Evolutionary conservation across 2,329 filamentous ascomycete species (phyloP).

Genomic region (Fusarium marasasianum): DNA sequence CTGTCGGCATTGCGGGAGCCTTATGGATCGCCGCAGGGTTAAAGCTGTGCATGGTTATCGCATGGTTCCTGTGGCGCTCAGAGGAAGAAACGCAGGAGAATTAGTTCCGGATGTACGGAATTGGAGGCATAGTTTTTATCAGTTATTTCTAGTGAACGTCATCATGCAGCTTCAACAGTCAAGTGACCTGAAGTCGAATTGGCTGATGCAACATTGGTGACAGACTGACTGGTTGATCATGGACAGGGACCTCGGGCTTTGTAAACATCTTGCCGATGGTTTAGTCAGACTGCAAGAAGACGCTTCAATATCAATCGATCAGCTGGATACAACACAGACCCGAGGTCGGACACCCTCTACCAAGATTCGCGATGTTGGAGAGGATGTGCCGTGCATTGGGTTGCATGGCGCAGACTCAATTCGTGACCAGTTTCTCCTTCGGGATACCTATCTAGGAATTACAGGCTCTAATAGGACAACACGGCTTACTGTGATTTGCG

Average conservation of each 20-base stretch:
- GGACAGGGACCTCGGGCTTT: conserved; percentile 16
- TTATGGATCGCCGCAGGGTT: conserved; percentile 67
- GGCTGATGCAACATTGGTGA: conserved; percentile 16
- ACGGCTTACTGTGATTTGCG: conserved; percentile 21
- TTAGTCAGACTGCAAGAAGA: background rate
- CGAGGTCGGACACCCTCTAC: conserved; percentile 25
- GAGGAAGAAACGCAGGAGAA: conserved; percentile 47
- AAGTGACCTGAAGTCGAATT: conserved; percentile 22
- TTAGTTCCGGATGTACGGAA: background rate
- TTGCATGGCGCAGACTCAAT: conserved; percentile 15
- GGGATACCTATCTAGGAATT: conserved; percentile 29
- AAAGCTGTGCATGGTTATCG: conserved; percentile 64
- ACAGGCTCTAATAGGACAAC: conserved; percentile 1
- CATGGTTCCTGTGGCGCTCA: conserved; percentile 70
- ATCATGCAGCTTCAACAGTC: conserved; percentile 4
- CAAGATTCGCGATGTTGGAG: conserved; percentile 8
- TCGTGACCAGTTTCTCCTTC: conserved; percentile 17
- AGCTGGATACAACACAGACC: conserved; percentile 3
- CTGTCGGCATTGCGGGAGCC: conserved; percentile 60
- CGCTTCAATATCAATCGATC: conserved; percentile 6
- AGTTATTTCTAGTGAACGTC: background rate
- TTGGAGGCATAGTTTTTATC: background rate
- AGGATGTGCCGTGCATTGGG: conserved; percentile 13
- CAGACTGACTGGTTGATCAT: conserved; percentile 17
- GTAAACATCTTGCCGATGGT: conserved; percentile 1